These are phyloP conservation scores for Mollisia scopiformis DNA, from an alignment of 2,329 filamentous ascomycete species.

Conservation along the genomic window DNA sequence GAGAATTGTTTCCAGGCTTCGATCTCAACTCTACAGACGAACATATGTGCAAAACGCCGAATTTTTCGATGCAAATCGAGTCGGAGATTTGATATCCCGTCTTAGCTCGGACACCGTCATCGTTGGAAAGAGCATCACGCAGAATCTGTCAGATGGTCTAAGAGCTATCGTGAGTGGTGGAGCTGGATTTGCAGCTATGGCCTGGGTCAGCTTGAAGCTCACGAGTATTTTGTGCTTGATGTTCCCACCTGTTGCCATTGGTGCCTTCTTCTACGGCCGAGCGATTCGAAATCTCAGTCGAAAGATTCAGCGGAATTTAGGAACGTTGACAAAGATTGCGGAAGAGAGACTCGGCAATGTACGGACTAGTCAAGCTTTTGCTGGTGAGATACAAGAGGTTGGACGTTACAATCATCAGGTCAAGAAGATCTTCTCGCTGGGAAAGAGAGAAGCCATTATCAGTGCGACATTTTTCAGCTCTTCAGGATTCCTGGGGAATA, in stretches of 20 bases:
- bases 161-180: constrained; percentile 86
- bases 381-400: constrained; percentile 89
- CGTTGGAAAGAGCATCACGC: constrained; percentile 97
- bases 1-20: constrained; percentile 85
- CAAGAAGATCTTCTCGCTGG: constrained; percentile 87
- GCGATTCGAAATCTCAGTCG: constrained; percentile 87
- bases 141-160: constrained; percentile 96
- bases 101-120: constrained; percentile 96
- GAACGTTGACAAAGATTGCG: constrained; percentile 92
- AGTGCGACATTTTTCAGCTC: constrained; percentile 87
- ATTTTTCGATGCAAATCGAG: constrained; percentile 97
- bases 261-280: constrained; percentile 89
- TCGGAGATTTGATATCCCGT: constrained; percentile 93
- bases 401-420: constrained; percentile 90
- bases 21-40: constrained; percentile 85
- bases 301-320: constrained; percentile 91
- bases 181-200: constrained; percentile 90
- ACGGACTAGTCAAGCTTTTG: constrained; percentile 94
- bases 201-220: constrained; percentile 90
- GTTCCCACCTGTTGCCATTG: constrained; percentile 87
- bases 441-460: constrained; percentile 83
- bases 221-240: constrained; percentile 85
- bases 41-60: constrained; percentile 98
- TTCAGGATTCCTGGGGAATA: constrained; percentile 91
- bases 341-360: constrained; percentile 98